Base-by-base conservation (phyloP, 1,284 basidiomycete genomes). In the Austroboletus novae-zelandiae region DNA sequence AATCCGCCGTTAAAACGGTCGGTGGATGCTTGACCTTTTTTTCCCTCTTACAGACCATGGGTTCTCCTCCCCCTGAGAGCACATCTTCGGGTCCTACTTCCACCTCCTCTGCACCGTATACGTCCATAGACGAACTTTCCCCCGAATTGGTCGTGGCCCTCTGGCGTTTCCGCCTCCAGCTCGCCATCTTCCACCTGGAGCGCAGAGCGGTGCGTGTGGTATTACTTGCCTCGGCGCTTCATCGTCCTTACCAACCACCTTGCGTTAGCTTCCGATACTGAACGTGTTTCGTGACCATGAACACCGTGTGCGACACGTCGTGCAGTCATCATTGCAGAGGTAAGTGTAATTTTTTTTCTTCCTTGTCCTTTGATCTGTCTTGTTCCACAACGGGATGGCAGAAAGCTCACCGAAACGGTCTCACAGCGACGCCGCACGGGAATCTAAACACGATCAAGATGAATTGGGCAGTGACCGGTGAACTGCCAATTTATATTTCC, bases 161-260 rank as follows among this genome's bases (percentile, higher is more conserved):
- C 20, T 64, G 61, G 59, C 45, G 39, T 36, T 13, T 58, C 34
- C 54, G 54, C 7, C 57, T 62, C 20, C 53, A 62, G 25, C 42
- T 54, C 2, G 59, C 51, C 3, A 48, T 60, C 45, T 64, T 60
- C 51, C 23, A 40, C 30, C 30, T 64, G 4, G 61, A 64, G n/a
- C 57, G 62, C 31, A 60, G 45, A 61, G 31, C 67, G 68, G 47
- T 59, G 72, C 43, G 60, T 64, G 31, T 17, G 2, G 15, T 15
- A 13, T 41, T 15, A 13, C 20, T 31, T 8, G 25, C 8, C 25
- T 6, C 25, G 25, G 25, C 25, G 23, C 23, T 27, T 31, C 31
- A 1, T 32, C 8, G 31, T 32, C 31, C 31, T 15, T 32, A 32
- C 14, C 14, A 15, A 15, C 14, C 10, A 32, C 14, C 14, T 32